Evolutionary conservation across 208 protist genomes (phyloP), one percentile per base, ranked within the genome.

Genomic region (Lotmaria passim): DNA sequence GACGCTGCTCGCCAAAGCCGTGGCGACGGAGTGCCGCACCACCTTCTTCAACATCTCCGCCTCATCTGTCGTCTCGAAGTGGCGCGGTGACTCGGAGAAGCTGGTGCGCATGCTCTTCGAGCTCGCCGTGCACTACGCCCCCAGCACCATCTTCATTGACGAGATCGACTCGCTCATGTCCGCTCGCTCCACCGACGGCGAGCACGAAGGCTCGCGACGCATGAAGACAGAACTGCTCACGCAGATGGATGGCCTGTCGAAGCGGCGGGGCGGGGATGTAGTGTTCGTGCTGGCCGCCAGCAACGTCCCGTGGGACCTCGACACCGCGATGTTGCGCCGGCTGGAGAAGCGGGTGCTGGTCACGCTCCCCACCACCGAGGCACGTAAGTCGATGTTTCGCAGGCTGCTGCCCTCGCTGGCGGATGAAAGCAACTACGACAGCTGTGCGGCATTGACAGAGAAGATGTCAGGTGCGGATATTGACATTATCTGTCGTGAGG

Each of bases 61-160:
- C 7, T 95, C 96, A 7, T 96, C 98, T 24, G 90, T 99, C 15
- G 90, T 98, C 8, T 97, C 86, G 53, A 99, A 99, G 83, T 99
- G 96, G 92, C 90, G 96, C 55, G 98, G 98, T 21, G 98, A 99
- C 73, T 97, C 89, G 46, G 98, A 99, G 66, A 99, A 99, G 78
- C 86, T 99, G 17, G 93, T 99, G 7, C 83, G 96, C 31, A 85
- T 98, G 74, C 79, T 98, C n/a, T 98, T 98, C 78, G 91, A 95
- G 66, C 74, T 98, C n/a, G 96, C 96, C 28, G 85, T 94, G 55
- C 84, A 95, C 71, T 97, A 97, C 75, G 88, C 92, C 28, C 96
- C 96, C 7, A 94, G 84, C 65, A 97, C 99, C 53, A 98, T 99
- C 46, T 99, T 99, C 86, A 98, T 99, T 60, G 99, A 99, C 86